Evolutionary conservation across 495 filamentous ascomycete genomes (phyloP), one percentile per base, ranked within the genome.

Genomic region (Hypoxylon subgilvum): DNA sequence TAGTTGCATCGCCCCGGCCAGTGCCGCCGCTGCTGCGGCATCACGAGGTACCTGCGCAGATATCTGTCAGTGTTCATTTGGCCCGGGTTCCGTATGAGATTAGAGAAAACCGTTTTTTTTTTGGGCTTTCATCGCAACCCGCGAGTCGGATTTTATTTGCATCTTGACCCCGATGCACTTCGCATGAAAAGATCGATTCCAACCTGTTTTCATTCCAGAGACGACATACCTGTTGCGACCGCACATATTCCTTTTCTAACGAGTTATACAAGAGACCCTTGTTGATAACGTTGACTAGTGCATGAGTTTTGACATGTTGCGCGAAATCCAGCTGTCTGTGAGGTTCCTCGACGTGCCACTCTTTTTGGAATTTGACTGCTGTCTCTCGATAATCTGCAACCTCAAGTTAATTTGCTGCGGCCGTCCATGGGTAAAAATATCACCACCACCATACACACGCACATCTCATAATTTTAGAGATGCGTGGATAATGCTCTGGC

Each of bases 341-440:
- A 48, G 89, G 89, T 68, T 88, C 81, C 61, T 77, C 75, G 69
- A 87, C 78, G 66, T 81, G 71, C 89, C 89, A 93, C 73, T 89
- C 87, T 72, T 89, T 88, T 75, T 92, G 89, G 57, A 93, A 80
- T 73, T 85, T 87, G 62, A 88, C 84, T 41, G 89, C 89, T 50
- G 89, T 88, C 62, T 91, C 87, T 65, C 85, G 76, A 72, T 83
- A 84, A 75, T 82, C 82, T 84, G 70, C 60, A 74, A 56, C 45
- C 40, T 69, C 67, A 57, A 62, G 62, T 61, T 70, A 56, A 67
- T 66, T 68, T 61, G 47, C 65, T 64, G 54, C 54, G 54, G 61
- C 54, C 49, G 43, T 58, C 54, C 32, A 53, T 28, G 44, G 36
- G n/a, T n/a, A n/a, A n/a, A 34, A 48, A 42, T 49, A 44, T 63